Evolutionary conservation across 1,284 basidiomycete genomes (phyloP).

Genomic region (Cryptococcus sp.): DNA sequence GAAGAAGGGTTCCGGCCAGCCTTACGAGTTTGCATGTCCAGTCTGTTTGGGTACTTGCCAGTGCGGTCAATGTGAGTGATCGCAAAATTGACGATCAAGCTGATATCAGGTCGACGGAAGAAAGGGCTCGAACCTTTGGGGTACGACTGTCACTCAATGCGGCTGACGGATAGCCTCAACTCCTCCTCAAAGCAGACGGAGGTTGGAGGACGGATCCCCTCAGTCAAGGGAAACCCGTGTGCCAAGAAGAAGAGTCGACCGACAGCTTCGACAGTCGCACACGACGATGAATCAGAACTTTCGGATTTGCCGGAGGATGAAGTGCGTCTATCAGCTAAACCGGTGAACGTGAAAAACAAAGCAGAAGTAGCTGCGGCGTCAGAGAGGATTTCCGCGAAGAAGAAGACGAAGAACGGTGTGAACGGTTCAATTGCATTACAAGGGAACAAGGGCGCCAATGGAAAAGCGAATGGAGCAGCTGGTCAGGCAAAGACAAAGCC

Average conservation of each 20-base stretch:
- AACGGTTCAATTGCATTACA: too few relatives aligned
- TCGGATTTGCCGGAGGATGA: neutral
- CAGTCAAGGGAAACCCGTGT: neutral
- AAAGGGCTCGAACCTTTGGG: constrained; percentile 27
- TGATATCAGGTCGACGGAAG: constrained; percentile 23
- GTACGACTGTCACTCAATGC: neutral
- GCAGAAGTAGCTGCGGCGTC: too few relatives aligned
- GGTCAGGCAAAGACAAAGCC: neutral
- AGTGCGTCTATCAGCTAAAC: neutral
- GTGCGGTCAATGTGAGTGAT: constrained; percentile 26
- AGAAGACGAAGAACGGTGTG: too few relatives aligned
- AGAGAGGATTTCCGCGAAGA: too few relatives aligned
- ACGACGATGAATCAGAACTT: constrained; percentile 4
- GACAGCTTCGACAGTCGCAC: neutral
- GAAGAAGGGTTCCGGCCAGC: neutral
- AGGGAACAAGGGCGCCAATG: neutral
- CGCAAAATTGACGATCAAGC: neutral
- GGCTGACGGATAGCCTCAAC: neutral
- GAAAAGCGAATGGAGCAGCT: neutral
- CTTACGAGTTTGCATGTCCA: constrained; percentile 25
- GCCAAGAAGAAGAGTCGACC: constrained; percentile 1
- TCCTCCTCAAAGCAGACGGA: neutral
- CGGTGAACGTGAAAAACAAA: too few relatives aligned
- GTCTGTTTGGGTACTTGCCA: constrained; percentile 30
- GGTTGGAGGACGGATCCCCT: neutral